Evolutionary conservation across 257 asterid genomes (phyloP).

Genomic region (Nemophila menziesii): DNA sequence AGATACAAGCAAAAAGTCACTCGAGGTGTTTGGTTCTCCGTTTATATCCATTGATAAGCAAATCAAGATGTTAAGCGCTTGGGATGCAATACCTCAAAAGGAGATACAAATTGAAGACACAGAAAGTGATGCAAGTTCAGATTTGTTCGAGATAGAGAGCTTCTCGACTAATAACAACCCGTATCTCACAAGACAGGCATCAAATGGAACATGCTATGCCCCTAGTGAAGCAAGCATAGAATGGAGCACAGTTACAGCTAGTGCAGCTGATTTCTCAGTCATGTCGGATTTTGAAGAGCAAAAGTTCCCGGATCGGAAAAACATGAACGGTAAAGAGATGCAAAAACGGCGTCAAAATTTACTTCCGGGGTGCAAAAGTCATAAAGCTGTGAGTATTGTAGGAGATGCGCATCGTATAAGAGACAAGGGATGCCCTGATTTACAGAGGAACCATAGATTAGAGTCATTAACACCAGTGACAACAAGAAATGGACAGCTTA

Average conservation of each 20-base stretch:
- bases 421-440: slow-evolving; percentile 15
- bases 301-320: slow-evolving; percentile 10
- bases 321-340: slow-evolving; percentile 15
- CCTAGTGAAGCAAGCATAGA: slow-evolving; percentile 90
- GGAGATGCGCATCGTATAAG: slow-evolving; percentile 35
- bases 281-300: slow-evolving; percentile 47
- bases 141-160: slow-evolving; percentile 73
- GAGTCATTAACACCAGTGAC: slow-evolving; percentile 27
- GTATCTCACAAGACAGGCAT: slow-evolving; percentile 28
- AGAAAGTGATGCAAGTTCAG: slow-evolving; percentile 68
- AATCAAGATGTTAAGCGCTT: slow-evolving; percentile 31
- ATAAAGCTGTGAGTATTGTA: slow-evolving; percentile 56
- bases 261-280: slow-evolving; percentile 57
- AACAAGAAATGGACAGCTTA: slow-evolving; percentile 23
- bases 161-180: slow-evolving; percentile 35
- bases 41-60: slow-evolving; percentile 21
- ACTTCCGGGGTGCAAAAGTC: slow-evolving; percentile 54
- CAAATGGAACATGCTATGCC: slow-evolving; percentile 47
- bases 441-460: slow-evolving; percentile 13
- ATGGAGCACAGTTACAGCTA: slow-evolving; percentile 79
- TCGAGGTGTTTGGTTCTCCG: slow-evolving; percentile 34
- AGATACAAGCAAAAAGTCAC: slow-evolving; percentile 16
- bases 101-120: slow-evolving; percentile 28
- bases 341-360: slow-evolving; percentile 35
- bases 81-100: slow-evolving; percentile 49